Base-by-base conservation (phyloP, 2,329 filamentous ascomycete species). In the Ceratocystiopsis sp. region DNA sequence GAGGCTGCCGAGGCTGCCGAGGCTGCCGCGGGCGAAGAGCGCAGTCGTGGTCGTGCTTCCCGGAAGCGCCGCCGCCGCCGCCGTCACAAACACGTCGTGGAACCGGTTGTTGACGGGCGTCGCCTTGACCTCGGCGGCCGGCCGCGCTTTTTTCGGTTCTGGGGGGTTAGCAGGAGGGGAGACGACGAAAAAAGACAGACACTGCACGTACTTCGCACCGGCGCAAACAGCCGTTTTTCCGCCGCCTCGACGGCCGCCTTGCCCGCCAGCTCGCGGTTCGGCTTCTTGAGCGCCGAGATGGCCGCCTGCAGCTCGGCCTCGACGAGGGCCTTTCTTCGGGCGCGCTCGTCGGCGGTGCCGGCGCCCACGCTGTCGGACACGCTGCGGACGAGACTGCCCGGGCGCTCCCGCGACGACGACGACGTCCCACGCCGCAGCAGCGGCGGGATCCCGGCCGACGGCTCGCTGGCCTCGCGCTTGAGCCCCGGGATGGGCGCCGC, bases 271-370 rank as follows among this genome's bases (percentile, higher is more conserved):
- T 74, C 70, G 38, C 84, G 73, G 53, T 89, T 86, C 1, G 84
- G 84, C 58, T 78, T 84, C 56, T 81, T 78, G 37, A 89, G 58
- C 11, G 77, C 71, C 7, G 72, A 73, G 41, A 91, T 87, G 10
- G 84, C 84, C 46, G 84, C 73, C 50, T 75, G 73, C 33, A 89
- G 60, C 53, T 86, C 78, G 25, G 77, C 73, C 40, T 84, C 75
- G 2, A 84, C 68, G 18, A 71, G 60, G 3, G 76, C 78, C 54
- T 80, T 79, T 56, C 75, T 81, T 52, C 65, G 74, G 32, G 72
- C 66, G 57, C 73, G 83, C 1, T 62, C 56, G 44, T 77, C 73
- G 2, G 68, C 67, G 29, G 67, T n/a, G n/a, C n/a, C n/a, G n/a
- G n/a, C n/a, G n/a, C n/a, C n/a, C n/a, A n/a, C n/a, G n/a, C n/a